Evolutionary conservation across 2,329 filamentous ascomycete genomes (phyloP).

Genomic region (Falciphora oryzae): DNA sequence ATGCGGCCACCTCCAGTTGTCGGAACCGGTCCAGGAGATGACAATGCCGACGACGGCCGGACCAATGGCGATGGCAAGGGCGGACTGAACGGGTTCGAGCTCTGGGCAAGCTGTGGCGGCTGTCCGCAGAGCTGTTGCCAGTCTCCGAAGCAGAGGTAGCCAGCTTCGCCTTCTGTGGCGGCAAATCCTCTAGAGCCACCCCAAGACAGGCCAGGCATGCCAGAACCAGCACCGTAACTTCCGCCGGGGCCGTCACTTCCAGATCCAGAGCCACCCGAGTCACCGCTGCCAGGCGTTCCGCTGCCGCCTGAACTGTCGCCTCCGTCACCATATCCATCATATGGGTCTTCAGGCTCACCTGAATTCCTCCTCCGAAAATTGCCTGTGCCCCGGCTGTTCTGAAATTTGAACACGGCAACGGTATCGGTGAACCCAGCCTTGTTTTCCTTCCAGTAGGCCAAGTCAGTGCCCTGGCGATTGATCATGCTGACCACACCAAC

Average conservation of each 20-base stretch:
- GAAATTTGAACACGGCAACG: slow-evolving; percentile 19
- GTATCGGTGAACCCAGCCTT: slow-evolving; percentile 19
- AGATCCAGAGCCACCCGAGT: not conserved
- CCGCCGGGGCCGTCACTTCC: not conserved
- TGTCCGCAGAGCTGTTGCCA: slow-evolving; percentile 5
- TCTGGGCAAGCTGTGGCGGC: not conserved
- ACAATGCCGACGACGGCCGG: not conserved
- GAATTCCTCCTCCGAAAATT: not conserved
- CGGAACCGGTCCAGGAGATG: not conserved
- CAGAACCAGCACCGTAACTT: not conserved
- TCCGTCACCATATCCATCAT: not conserved
- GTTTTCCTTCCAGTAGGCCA: slow-evolving; percentile 16
- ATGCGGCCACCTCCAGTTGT: not conserved
- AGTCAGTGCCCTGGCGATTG: slow-evolving; percentile 13
- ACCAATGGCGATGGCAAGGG: not conserved
- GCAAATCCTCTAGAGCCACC: not conserved
- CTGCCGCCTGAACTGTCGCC: not conserved
- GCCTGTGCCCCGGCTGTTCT: not conserved
- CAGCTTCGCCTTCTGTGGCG: slow-evolving; percentile 4
- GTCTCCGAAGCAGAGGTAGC: slow-evolving; percentile 4
- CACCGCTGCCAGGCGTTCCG: not conserved
- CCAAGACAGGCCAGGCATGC: not conserved
- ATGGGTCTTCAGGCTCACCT: not conserved
- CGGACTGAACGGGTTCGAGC: not conserved
- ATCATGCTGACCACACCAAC: slow-evolving; percentile 16